Evolutionary conservation across 164 flowering plant genomes (phyloP), one percentile per base, ranked within the genome.

Genomic region (Paratinospora sagittata): DNA sequence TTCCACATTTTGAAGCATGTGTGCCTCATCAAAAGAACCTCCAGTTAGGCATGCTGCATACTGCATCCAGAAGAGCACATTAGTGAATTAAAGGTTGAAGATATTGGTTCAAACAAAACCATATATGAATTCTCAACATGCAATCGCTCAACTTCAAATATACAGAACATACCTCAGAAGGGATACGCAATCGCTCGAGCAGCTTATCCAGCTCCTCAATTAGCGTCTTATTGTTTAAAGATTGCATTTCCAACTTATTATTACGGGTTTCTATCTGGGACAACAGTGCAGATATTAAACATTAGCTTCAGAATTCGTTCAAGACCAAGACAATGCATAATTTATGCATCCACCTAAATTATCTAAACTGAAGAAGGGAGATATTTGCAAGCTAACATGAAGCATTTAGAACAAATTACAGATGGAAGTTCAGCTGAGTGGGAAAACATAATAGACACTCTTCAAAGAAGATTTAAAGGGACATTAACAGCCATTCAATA

Each of bases 171-270:
- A 96, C 99, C 92, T 96, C 97, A 55, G 98, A 85, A 77, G 99
- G 98, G 27, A 96, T 85, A 64, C 86, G 89, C 76, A 93, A 55
- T 27, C 93, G 82, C 52, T 88, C 97, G 77, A 93, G 87, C 80
- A 96, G 97, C 78, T 85, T 96, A 74, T 93, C 98, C 72, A 96
- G 97, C 78, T 93, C 99, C 72, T 87, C 87, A 78, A 93, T 85
- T 66, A 93, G 90, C 39, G 88, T 68, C 83, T 85, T 90, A 72
- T 93, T 96, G 76, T 96, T 96, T 62, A 93, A 95, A 70, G 99
- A 93, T 78, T 93, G 99, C 92, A 88, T 87, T 89, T 93, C 99
- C 85, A 93, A 80, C 81, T 91, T 90, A 83, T 96, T 96, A 70
- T 96, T 96, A 63, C 99, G 97, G 14, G 85, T 87, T 83, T 96